Percentiles rank a stretch among this genome's conserved stretches.
These are phyloP conservation scores for Trifolium repens DNA, from an alignment of 306 rosid genomes.

Conservation along the genomic window DNA sequence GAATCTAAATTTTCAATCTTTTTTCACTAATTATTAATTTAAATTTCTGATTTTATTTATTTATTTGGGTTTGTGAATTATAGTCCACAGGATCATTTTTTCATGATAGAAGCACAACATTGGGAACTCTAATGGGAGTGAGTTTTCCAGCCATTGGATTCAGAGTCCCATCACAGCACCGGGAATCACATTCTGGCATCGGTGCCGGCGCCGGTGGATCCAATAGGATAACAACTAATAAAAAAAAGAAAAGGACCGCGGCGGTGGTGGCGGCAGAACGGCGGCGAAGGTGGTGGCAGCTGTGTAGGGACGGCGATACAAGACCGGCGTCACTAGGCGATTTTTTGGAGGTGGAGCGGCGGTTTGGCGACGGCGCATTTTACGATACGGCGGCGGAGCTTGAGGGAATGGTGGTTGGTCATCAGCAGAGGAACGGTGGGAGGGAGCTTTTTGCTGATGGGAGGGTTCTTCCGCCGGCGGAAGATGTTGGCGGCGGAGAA, in stretches of 20 bases:
- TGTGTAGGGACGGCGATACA: conserved; percentile 76
- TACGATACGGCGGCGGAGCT: conserved; percentile 85
- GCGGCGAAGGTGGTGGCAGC: conserved; percentile 88
- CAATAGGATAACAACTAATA: conserved; percentile 42
- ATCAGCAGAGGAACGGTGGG: conserved; percentile 55
- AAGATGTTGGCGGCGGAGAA: conserved; percentile 47
- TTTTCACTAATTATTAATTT: conserved; percentile 10
- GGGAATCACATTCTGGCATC: conserved; percentile 49
- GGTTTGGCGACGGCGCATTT: conserved; percentile 82
- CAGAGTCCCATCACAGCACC: conserved; percentile 81
- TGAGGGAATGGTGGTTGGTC: conserved; percentile 66
- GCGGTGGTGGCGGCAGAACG: conserved; percentile 56
- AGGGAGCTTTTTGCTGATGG: conserved; percentile 78
- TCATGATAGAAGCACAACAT: conserved; percentile 92
- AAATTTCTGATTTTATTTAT: neutral
- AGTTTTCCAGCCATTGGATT: conserved; percentile 84
- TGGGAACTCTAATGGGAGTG: conserved; percentile 96
- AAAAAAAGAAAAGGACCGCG: conserved; percentile 52
- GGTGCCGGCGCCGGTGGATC: conserved; percentile 28
- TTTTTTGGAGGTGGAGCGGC: conserved; percentile 88
- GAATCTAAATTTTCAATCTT: neutral
- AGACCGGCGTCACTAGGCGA: conserved; percentile 84
- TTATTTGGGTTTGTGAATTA: conserved; percentile 16
- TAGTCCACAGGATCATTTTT: conserved; percentile 98
- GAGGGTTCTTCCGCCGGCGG: conserved; percentile 80